Percentiles rank a stretch among this genome's conserved stretches.
These are phyloP conservation scores for Rosa lucieae DNA, from an alignment of 306 rosid genomes.

Conservation along the genomic window DNA sequence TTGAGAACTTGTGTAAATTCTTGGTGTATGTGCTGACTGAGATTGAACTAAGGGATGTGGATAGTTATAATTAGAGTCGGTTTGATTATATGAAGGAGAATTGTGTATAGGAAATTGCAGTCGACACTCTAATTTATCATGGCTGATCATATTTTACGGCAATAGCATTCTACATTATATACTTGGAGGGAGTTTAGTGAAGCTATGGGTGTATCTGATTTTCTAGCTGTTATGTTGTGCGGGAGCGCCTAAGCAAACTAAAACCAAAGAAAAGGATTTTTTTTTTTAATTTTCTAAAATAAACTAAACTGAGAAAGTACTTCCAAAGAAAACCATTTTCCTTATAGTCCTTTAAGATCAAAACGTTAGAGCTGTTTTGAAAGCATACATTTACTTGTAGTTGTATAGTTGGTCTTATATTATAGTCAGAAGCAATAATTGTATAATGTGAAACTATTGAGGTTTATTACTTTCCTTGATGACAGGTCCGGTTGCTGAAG, in stretches of 20 bases:
- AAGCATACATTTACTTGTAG: neutral
- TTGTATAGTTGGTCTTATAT: neutral
- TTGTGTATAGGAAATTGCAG: neutral
- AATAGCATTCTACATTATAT: neutral
- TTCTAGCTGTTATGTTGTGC: neutral
- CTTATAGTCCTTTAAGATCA: neutral
- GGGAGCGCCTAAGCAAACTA: neutral
- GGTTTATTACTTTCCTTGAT: conserved; percentile 11
- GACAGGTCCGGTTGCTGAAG: conserved; percentile 84
- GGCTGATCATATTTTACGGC: neutral
- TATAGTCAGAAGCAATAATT: neutral
- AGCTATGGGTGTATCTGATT: neutral
- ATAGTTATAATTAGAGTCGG: neutral
- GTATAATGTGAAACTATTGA: conserved; percentile 9
- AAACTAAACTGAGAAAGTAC: neutral
- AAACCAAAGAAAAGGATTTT: neutral
- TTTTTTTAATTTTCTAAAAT: too few species aligned
- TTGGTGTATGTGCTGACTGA: neutral
- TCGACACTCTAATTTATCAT: neutral
- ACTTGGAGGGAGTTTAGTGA: neutral
- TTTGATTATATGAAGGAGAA: neutral
- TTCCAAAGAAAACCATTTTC: neutral
- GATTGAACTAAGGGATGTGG: neutral
- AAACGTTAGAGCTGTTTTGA: neutral
- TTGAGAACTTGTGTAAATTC: neutral